These are phyloP conservation scores for Penicillium corylophilum DNA, from an alignment of 2,329 filamentous ascomycete genomes.

Conservation along the genomic window DNA sequence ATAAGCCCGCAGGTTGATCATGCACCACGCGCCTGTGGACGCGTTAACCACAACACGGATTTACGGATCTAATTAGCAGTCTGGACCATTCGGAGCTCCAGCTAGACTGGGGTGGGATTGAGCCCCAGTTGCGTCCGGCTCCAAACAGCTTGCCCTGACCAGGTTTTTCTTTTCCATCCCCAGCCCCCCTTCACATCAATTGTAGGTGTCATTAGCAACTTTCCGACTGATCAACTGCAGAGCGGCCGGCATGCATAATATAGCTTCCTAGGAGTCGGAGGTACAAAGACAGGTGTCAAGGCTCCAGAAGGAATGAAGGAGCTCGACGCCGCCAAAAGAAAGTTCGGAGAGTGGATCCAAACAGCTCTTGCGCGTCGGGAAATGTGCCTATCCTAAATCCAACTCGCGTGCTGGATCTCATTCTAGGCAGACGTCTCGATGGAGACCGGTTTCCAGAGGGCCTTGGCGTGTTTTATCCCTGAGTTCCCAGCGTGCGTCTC, in stretches of 20 bases:
- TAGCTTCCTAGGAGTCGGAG: not conserved
- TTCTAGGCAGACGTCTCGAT: constrained; percentile 2
- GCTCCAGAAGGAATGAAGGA: constrained; percentile 18
- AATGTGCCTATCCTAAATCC: constrained; percentile 13
- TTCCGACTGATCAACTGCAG: not conserved
- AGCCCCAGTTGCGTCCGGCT: not conserved
- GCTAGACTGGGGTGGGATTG: constrained; percentile 1
- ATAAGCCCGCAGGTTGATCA: constrained; percentile 13
- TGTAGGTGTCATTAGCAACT: not conserved
- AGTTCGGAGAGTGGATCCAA: constrained; percentile 12
- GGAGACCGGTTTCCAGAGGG: not conserved
- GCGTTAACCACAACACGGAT: constrained; percentile 20
- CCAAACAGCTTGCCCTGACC: not conserved
- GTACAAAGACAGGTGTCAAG: not conserved
- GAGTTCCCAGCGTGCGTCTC: constrained; percentile 4
- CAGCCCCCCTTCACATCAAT: not conserved
- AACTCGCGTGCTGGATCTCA: constrained; percentile 15
- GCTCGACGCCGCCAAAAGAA: constrained; percentile 10
- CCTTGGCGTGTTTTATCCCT: constrained; percentile 4
- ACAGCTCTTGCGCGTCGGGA: constrained; percentile 3
- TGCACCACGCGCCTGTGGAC: constrained; percentile 12
- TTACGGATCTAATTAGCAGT: constrained; percentile 22
- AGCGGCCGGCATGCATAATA: not conserved
- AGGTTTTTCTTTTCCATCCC: not conserved
- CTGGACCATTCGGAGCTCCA: constrained; percentile 8